phyloP scores from a whole-genome alignment of 2,329 filamentous ascomycete genomes.

The Fusarium redolens region DNA sequence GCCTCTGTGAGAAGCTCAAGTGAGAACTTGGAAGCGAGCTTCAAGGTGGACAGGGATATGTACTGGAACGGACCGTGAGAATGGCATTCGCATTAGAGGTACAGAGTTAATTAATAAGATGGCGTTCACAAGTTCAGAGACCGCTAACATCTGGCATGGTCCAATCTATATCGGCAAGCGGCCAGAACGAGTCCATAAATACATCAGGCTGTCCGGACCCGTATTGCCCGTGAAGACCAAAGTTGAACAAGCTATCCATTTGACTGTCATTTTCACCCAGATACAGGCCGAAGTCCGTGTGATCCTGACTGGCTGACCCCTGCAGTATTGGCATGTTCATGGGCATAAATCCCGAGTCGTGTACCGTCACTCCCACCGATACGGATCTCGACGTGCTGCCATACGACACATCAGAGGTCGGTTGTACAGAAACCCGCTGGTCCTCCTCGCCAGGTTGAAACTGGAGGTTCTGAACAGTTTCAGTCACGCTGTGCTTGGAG shows the following conservation, averaged over 20 bases:
- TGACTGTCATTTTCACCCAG: neutral
- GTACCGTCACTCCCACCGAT: neutral
- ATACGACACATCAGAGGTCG: neutral
- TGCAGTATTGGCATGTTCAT: neutral
- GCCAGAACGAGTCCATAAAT: slow-evolving; percentile 30
- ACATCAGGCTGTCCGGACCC: slow-evolving; percentile 12
- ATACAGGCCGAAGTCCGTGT: neutral
- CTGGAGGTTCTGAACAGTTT: slow-evolving; percentile 10
- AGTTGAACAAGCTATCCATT: neutral
- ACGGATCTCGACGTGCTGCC: neutral
- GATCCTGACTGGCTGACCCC: neutral
- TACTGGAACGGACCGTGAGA: slow-evolving; percentile 7
- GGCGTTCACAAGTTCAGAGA: no score
- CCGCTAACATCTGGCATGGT: neutral
- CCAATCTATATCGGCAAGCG: slow-evolving; percentile 5
- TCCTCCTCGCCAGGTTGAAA: neutral
- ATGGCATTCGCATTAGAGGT: no score
- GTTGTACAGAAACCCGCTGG: rapidly evolving
- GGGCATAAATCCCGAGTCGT: neutral
- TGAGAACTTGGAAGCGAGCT: neutral
- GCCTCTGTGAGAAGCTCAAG: neutral
- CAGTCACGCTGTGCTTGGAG: slow-evolving; percentile 18
- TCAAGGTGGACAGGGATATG: neutral
- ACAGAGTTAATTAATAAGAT: no score
- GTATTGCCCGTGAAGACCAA: slow-evolving; percentile 6